Conservation (phyloP, 169 alveolate genomes). For the Eimeria acervulina region DNA sequence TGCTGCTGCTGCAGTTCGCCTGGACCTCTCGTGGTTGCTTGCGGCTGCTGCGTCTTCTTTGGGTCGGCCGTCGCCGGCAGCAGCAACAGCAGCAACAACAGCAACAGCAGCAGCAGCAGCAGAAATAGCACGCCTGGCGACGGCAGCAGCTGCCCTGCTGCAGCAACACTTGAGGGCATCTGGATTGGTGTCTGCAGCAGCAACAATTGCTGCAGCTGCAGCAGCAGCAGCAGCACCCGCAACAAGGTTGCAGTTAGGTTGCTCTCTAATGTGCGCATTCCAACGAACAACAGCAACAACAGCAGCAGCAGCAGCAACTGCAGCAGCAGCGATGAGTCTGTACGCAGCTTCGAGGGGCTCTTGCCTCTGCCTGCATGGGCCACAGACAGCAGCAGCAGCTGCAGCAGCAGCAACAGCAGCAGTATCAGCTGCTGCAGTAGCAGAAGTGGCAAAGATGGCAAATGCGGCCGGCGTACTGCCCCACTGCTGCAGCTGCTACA, state of each 20-base stretch:
- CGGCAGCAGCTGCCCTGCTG: not conserved
- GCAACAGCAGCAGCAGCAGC: slow-evolving; percentile 25
- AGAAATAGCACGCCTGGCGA: not conserved
- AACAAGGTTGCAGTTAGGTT: not conserved
- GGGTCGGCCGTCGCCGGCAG: slow-evolving; percentile 59
- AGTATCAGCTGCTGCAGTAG: slow-evolving; percentile 30
- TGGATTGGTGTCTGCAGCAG: slow-evolving; percentile 1
- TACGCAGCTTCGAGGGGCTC: not conserved
- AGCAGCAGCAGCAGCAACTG: slow-evolving; percentile 22
- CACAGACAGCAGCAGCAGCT: slow-evolving; percentile 40
- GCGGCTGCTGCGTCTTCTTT: slow-evolving; percentile 46
- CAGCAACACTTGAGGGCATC: not conserved
- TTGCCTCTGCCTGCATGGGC: slow-evolving; percentile 1
- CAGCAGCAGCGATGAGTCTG: not conserved
- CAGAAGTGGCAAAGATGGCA: not conserved
- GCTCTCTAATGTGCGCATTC: not conserved
- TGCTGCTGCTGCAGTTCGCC: slow-evolving; percentile 47
- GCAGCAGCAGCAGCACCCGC: not conserved
- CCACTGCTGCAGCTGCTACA: slow-evolving; percentile 29
- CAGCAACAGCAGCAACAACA: slow-evolving; percentile 35
- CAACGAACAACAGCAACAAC: not conserved
- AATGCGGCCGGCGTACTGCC: not conserved
- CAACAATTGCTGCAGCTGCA: not conserved
- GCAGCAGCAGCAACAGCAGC: slow-evolving; percentile 3
- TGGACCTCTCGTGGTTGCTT: slow-evolving; percentile 46